These are phyloP conservation scores for Eucalyptus cloeziana DNA, from an alignment of 345 rosid species.

Conservation along the genomic window DNA sequence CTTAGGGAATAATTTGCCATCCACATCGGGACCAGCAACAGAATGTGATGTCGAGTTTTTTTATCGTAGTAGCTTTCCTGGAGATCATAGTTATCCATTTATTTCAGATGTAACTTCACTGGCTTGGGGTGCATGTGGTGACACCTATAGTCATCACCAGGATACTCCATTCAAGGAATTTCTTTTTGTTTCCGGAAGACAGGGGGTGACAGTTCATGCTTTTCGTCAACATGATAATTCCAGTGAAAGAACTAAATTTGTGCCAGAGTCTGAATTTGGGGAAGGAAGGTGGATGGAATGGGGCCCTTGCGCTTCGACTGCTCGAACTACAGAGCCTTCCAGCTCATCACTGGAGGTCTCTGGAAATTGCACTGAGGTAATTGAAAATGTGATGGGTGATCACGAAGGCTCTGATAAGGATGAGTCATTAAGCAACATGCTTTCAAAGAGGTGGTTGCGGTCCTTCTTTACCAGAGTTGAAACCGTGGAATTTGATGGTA, in stretches of 20 bases:
- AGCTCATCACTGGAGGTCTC: constrained; percentile 11
- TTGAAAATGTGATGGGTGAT: not conserved
- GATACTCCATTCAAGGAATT: constrained; percentile 64
- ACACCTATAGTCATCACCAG: constrained; percentile 46
- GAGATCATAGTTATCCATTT: constrained; percentile 29
- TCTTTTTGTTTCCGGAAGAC: constrained; percentile 60
- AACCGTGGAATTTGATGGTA: constrained; percentile 47
- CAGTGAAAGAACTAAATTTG: constrained; percentile 4
- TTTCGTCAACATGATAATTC: constrained; percentile 34
- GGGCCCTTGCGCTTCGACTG: constrained; percentile 45
- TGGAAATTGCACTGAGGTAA: constrained; percentile 3
- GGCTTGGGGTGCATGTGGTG: constrained; percentile 90
- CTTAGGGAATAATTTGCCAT: constrained; percentile 22
- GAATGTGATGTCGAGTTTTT: constrained; percentile 32
- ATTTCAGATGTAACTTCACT: constrained; percentile 64
- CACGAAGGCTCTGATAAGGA: constrained; percentile 4
- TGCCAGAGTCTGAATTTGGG: constrained; percentile 25
- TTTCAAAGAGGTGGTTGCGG: constrained; percentile 65
- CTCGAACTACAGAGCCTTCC: constrained; percentile 6
- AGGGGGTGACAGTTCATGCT: constrained; percentile 77
- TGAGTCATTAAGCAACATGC: constrained; percentile 11
- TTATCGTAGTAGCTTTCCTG: constrained; percentile 14
- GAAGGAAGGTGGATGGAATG: constrained; percentile 88
- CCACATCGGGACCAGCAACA: constrained; percentile 36
- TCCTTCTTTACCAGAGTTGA: constrained; percentile 59